Evolutionary conservation across 2,329 filamentous ascomycete species (phyloP).

Genomic region (Microsporum canis): DNA sequence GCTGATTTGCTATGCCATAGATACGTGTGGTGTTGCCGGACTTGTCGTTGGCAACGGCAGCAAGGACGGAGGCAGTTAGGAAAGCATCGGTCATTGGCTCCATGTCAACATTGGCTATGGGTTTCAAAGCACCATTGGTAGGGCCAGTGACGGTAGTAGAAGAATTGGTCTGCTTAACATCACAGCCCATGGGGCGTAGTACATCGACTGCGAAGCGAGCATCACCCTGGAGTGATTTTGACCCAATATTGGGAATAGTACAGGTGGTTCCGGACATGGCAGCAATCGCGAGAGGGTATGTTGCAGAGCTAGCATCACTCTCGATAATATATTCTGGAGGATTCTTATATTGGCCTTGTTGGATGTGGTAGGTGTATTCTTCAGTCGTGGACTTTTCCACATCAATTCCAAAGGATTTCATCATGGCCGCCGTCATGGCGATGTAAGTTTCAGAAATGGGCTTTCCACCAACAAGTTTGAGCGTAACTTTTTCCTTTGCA

Average conservation of each 20-base stretch:
- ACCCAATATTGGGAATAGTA: conserved; percentile 93
- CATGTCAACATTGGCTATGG: conserved; percentile 82
- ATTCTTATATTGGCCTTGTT: conserved; percentile 70
- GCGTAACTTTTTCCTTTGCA: conserved; percentile 82
- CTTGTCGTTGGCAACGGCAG: conserved; percentile 70
- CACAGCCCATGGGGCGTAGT: conserved; percentile 83
- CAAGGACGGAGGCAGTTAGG: conserved; percentile 84
- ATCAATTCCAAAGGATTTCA: conserved; percentile 76
- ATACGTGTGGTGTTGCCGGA: conserved; percentile 61
- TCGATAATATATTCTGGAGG: conserved; percentile 81
- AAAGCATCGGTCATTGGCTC: conserved; percentile 99
- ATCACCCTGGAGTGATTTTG: conserved; percentile 83
- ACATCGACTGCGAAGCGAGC: conserved; percentile 88
- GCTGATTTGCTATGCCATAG: conserved; percentile 89
- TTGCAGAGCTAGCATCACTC: conserved; percentile 95
- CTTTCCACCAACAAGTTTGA: conserved; percentile 87
- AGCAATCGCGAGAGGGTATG: conserved; percentile 85
- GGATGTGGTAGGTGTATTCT: conserved; percentile 86
- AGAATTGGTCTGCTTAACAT: conserved; percentile 67
- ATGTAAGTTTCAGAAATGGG: conserved; percentile 96
- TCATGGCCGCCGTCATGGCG: conserved; percentile 98
- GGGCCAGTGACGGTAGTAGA: conserved; percentile 93
- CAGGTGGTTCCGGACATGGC: conserved; percentile 93
- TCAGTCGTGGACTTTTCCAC: conserved; percentile 68
- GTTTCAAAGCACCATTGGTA: conserved; percentile 57